Evolutionary conservation across 2,329 filamentous ascomycete species (phyloP), one percentile per base, ranked within the genome.

Genomic region (Penicillium sp.): DNA sequence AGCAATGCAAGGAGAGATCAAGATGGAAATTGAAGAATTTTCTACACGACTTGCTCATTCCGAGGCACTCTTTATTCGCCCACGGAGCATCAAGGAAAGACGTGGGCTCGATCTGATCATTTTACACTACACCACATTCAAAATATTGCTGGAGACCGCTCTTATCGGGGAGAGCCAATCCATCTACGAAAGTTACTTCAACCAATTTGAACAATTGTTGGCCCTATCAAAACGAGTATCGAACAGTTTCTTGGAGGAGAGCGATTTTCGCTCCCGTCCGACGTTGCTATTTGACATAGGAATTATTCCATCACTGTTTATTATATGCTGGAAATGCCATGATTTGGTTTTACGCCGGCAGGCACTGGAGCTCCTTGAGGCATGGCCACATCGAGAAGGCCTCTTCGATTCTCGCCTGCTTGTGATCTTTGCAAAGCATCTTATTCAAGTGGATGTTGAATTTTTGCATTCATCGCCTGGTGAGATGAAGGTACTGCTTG

Each of bases 321-420:
- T 67, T 41, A 58, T 69, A n/a, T 64, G 66, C 1, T 63, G 62
- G 39, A 65, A 65, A 31, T 72, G 68, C 48, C 62, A 61, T 24
- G 55, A 66, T 25, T 51, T 55, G 35, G 20, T 35, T 4, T 48
- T 67, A 5, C 61, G 67, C 20, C 52, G 55, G n/a, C 54, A 60
- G 35, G 70, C 69, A 0, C 57, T 72, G 4, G 45, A 55, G 4
- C 47, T 63, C 14, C 55, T 73, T 27, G 54, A 58, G 7, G 35
- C 42, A 13, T 63, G 63, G 53, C 66, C 64, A 9, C 70, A 70
- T 49, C 66, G 64, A 40, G 70, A 72, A 50, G 68, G 69, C 9
- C 57, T 65, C 5, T 70, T 66, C 67, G 66, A 72, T 49, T 70
- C 70, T 4, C 65, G 64, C 7, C 51, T 67, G 13, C 57, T 67